Conservation (phyloP, 257 asterid species). For the Lavandula angustifolia region DNA sequence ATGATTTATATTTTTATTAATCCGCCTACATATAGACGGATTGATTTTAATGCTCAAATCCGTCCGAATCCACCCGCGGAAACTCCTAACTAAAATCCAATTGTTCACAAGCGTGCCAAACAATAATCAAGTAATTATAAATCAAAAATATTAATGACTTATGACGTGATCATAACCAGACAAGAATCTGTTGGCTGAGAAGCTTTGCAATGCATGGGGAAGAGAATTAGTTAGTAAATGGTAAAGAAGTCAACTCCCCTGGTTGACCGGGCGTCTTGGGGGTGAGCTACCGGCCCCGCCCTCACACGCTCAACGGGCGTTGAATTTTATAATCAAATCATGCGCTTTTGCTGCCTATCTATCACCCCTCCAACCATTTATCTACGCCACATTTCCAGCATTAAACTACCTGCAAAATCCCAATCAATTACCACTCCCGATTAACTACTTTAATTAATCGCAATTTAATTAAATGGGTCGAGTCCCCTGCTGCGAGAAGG, state of each 20-base stretch:
- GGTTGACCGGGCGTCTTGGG: constrained; percentile 82
- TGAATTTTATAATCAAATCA: constrained; percentile 83
- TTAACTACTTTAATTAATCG: too few species aligned
- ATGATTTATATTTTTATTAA: too few species aligned
- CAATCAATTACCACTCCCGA: too few species aligned
- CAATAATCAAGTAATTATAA: too few species aligned
- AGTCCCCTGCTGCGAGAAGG: constrained; percentile 93
- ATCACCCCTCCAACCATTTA: constrained; percentile 23
- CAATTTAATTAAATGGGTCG: constrained; percentile 55
- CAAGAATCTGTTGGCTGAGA: constrained; percentile 34
- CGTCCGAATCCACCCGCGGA: too few species aligned
- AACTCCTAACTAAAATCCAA: too few species aligned
- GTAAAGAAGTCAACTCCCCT: constrained; percentile 7
- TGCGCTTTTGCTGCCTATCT: constrained; percentile 57
- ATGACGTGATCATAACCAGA: background rate
- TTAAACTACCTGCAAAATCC: background rate
- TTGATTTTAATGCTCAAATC: too few species aligned
- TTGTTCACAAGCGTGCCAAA: too few species aligned
- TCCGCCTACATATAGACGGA: too few species aligned
- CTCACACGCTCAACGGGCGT: constrained; percentile 90
- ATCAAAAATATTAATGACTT: too few species aligned
- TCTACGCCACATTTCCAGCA: background rate
- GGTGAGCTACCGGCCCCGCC: constrained; percentile 80
- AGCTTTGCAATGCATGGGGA: constrained; percentile 40
- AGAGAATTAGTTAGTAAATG: constrained; percentile 31